Conservation (phyloP, 805 yeast genomes). For the Sugiyamaella smithiae region DNA sequence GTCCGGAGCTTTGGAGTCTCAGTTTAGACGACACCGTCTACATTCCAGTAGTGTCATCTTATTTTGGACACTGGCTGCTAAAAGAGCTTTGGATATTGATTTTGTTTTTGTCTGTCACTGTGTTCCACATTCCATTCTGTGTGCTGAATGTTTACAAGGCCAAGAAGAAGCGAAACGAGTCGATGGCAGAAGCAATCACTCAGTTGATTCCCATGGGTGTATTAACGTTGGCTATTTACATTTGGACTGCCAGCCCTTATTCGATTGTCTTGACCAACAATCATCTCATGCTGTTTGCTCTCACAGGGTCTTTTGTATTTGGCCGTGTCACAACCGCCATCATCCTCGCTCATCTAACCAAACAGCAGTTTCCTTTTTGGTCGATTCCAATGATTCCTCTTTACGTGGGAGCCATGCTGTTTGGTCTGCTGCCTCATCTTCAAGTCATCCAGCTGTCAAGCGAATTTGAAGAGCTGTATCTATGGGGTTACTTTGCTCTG, state of each 20-base stretch:
- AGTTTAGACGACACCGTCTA: slow-evolving; percentile 35
- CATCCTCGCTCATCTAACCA: slow-evolving; percentile 82
- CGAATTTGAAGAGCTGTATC: slow-evolving; percentile 41
- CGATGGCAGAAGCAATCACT: slow-evolving; percentile 38
- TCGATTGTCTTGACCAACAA: slow-evolving; percentile 44
- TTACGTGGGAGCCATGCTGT: slow-evolving; percentile 35
- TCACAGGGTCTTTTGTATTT: slow-evolving; percentile 76
- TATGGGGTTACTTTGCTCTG: slow-evolving; percentile 56
- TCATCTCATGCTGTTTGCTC: slow-evolving; percentile 67
- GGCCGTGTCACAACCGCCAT: slow-evolving; percentile 65
- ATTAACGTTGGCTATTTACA: slow-evolving; percentile 48
- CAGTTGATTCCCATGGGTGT: slow-evolving; percentile 71
- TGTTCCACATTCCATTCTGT: slow-evolving; percentile 69
- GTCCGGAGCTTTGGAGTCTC: slow-evolving; percentile 58
- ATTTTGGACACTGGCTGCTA: slow-evolving; percentile 16
- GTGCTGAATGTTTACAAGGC: slow-evolving; percentile 39
- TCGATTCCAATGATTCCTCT: slow-evolving; percentile 61
- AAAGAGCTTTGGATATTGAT: slow-evolving; percentile 30
- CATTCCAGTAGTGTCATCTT: slow-evolving; percentile 16
- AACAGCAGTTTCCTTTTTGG: slow-evolving; percentile 71
- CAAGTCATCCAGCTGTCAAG: slow-evolving; percentile 37
- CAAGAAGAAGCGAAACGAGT: slow-evolving; percentile 49
- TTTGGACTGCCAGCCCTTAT: slow-evolving; percentile 45
- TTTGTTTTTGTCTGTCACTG: slow-evolving; percentile 37
- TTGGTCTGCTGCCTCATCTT: slow-evolving; percentile 49